Conservation (phyloP, 2,329 filamentous ascomycete species). For the Epichloe elymi region DNA sequence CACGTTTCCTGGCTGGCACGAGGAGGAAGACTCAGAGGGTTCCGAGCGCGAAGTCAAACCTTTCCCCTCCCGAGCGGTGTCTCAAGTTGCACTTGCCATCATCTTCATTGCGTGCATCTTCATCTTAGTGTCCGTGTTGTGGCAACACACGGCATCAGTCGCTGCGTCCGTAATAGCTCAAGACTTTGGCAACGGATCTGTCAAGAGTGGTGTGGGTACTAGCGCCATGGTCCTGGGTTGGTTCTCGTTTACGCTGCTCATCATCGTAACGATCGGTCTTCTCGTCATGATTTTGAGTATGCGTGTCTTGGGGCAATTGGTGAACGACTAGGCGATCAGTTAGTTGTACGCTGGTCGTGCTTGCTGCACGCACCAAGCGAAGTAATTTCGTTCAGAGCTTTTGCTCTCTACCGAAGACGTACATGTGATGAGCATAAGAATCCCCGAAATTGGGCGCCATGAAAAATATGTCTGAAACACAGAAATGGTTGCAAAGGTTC, state of each 20-base stretch:
- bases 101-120: conserved; percentile 70
- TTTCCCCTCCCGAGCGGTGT: conserved; percentile 84
- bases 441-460: conserved; percentile 5
- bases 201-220: conserved; percentile 78
- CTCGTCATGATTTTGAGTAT: conserved; percentile 96
- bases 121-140: conserved; percentile 61
- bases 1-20: conserved; percentile 96
- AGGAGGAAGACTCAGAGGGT: conserved; percentile 68
- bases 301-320: conserved; percentile 55
- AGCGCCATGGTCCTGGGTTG: conserved; percentile 94
- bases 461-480: conserved; percentile 4
- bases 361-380: neutral
- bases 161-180: conserved; percentile 88
- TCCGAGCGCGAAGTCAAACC: conserved; percentile 85
- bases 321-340: conserved; percentile 10
- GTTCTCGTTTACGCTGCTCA: conserved; percentile 89
- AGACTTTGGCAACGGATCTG: conserved; percentile 81
- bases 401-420: neutral
- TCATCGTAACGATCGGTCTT: conserved; percentile 89
- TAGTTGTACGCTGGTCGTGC: neutral
- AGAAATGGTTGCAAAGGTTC: conserved; percentile 3
- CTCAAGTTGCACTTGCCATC: conserved; percentile 82
- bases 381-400: neutral
- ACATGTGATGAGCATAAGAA: conserved; percentile 9
- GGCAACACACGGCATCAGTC: conserved; percentile 93